These are phyloP conservation scores for Lepidopterella palustris DNA, from an alignment of 495 filamentous ascomycete genomes.

Conservation along the genomic window DNA sequence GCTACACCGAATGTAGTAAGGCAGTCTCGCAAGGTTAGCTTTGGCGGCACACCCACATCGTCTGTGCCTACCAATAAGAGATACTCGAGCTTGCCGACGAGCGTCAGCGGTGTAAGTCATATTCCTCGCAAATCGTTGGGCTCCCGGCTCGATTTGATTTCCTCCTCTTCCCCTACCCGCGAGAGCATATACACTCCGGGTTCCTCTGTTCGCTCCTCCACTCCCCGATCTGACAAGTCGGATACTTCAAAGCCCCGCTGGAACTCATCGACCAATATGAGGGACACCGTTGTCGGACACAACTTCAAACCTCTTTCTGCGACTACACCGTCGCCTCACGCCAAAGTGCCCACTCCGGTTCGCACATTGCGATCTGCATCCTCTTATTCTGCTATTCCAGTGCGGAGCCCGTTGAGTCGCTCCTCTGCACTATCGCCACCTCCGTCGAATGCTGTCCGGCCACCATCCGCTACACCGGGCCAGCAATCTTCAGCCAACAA, in stretches of 20 bases:
- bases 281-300: conserved; percentile 60
- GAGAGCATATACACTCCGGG: conserved; percentile 27
- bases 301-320: conserved; percentile 59
- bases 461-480: conserved; percentile 22
- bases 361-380: conserved; percentile 21
- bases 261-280: conserved; percentile 68
- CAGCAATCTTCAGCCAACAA: conserved; percentile 7
- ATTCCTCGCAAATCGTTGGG: conserved; percentile 37
- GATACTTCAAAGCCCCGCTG: conserved; percentile 62
- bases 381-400: conserved; percentile 25
- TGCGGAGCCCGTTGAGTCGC: conserved; percentile 23
- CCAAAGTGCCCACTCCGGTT: conserved; percentile 8
- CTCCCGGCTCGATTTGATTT: conserved; percentile 25
- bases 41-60: conserved; percentile 17
- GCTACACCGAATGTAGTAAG: conserved; percentile 18
- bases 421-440: conserved; percentile 16
- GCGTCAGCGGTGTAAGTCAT: conserved; percentile 32
- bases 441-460: conserved; percentile 1
- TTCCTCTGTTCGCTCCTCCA: conserved; percentile 10
- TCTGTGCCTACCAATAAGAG: conserved; percentile 19
- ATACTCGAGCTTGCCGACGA: conserved; percentile 29
- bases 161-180: conserved; percentile 29
- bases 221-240: conserved; percentile 28
- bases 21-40: conserved; percentile 29
- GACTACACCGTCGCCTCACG: conserved; percentile 56